These are phyloP conservation scores for Neonectria magnoliae DNA, from an alignment of 2,329 filamentous ascomycete species.

Conservation along the genomic window DNA sequence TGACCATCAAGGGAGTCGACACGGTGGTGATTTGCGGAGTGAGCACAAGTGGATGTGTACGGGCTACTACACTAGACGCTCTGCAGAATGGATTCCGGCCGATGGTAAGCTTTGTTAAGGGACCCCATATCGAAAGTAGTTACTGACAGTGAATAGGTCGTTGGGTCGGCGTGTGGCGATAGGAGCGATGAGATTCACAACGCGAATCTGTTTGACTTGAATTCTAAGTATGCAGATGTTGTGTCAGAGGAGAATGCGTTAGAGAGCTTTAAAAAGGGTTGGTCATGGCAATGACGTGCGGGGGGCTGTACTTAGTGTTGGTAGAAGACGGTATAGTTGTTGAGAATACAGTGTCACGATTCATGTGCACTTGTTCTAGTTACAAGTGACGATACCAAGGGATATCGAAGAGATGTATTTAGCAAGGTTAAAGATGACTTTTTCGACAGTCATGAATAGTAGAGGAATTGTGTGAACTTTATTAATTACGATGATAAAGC, in stretches of 20 bases:
- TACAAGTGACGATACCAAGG: too few relatives aligned
- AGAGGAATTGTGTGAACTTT: too few relatives aligned
- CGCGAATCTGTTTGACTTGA: conserved; percentile 56
- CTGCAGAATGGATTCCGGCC: conserved; percentile 56
- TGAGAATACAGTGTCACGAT: background rate
- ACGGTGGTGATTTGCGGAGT: conserved; percentile 59
- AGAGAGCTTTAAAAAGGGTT: conserved; percentile 50
- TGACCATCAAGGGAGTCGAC: conserved; percentile 52
- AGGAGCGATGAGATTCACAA: conserved; percentile 55
- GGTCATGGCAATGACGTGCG: conserved; percentile 33
- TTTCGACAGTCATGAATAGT: too few relatives aligned
- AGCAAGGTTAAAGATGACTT: too few relatives aligned
- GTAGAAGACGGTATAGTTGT: background rate
- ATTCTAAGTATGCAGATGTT: conserved; percentile 59
- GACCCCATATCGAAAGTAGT: too few relatives aligned
- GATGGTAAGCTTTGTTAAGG: conserved; percentile 48
- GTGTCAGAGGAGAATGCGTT: conserved; percentile 54
- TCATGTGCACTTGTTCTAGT: background rate
- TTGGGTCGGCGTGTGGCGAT: conserved; percentile 57
- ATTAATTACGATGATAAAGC: too few relatives aligned
- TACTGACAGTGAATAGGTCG: conserved; percentile 45
- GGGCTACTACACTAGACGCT: conserved; percentile 55
- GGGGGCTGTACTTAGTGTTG: background rate
- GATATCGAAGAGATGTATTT: too few relatives aligned
- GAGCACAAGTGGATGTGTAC: conserved; percentile 58